Percentiles rank a stretch among this genome's conserved stretches.
These are phyloP conservation scores for Colletotrichum tropicicola DNA, from an alignment of 2,329 filamentous ascomycete species.

Conservation along the genomic window DNA sequence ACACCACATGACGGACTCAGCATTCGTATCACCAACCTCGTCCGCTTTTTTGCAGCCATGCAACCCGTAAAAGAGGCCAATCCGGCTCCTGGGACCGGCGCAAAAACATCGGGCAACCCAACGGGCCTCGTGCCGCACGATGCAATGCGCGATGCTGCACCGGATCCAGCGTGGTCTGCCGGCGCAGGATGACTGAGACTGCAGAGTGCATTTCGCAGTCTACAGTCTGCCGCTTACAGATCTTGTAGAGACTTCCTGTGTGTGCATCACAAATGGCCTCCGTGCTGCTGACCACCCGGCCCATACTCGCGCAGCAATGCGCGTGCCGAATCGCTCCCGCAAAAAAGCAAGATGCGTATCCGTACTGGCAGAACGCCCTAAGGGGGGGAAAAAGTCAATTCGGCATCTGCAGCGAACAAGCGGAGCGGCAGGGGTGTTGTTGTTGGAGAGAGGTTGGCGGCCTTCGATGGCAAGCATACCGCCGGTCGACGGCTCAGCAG, in stretches of 20 bases:
- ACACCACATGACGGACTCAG: conserved; percentile 1
- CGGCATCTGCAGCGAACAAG: background rate
- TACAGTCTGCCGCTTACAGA: no score
- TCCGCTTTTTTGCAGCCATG: background rate
- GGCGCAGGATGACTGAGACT: background rate
- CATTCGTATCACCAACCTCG: conserved; percentile 13
- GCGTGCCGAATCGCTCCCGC: conserved; percentile 9
- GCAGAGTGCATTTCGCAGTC: no score
- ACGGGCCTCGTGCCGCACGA: background rate
- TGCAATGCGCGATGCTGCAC: conserved; percentile 12
- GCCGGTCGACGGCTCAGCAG: background rate
- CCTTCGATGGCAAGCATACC: background rate
- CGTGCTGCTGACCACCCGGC: no score
- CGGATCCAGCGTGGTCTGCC: background rate
- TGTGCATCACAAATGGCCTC: background rate
- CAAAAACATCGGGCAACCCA: background rate
- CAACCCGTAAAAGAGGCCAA: background rate
- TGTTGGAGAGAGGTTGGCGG: background rate
- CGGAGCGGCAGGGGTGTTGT: no score
- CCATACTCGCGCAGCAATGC: no score
- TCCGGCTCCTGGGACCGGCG: background rate
- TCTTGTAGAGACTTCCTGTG: background rate
- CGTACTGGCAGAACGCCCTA: background rate
- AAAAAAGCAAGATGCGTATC: background rate
- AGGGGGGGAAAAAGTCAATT: conserved; percentile 17